phyloP scores from a whole-genome alignment of 2,329 filamentous ascomycete species.

The Pezicula neosporulosa region DNA sequence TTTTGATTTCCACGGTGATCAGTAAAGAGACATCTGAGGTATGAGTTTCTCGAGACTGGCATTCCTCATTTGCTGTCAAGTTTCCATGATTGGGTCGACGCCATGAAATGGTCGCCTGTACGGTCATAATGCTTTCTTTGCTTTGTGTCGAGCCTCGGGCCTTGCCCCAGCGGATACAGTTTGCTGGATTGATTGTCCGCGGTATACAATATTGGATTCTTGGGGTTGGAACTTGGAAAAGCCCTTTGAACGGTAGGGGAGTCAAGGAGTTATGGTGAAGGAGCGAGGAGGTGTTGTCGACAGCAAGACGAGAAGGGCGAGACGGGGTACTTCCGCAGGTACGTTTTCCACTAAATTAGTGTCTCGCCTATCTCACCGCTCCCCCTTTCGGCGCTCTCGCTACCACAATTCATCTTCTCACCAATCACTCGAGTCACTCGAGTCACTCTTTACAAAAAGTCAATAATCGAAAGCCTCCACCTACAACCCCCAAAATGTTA shows the following conservation, averaged over 20 bases:
- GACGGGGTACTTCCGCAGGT: too few relatives aligned
- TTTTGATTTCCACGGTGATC: background rate
- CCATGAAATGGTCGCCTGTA: too few relatives aligned
- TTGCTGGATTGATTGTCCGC: background rate
- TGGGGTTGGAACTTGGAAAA: background rate
- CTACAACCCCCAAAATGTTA: constrained; percentile 18
- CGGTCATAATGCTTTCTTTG: too few relatives aligned
- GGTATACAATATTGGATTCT: background rate
- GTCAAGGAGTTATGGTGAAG: background rate
- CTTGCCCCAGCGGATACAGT: too few relatives aligned
- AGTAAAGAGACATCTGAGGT: too few relatives aligned
- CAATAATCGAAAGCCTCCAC: background rate
- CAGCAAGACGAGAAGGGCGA: background rate
- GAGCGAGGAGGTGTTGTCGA: background rate
- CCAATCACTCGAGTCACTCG: background rate
- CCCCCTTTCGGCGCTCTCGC: background rate
- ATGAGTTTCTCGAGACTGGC: too few relatives aligned
- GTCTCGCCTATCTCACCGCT: background rate
- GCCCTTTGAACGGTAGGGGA: background rate
- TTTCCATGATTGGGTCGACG: too few relatives aligned
- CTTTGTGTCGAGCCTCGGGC: too few relatives aligned
- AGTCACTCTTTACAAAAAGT: too few relatives aligned
- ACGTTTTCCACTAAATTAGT: background rate
- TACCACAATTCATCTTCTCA: background rate
- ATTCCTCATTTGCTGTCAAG: too few relatives aligned